A percentile compares a stretch with the other conserved stretches of the same genome.
Conservation (phyloP, 2,329 filamentous ascomycete species). For the Curvularia hawaiiensis region DNA sequence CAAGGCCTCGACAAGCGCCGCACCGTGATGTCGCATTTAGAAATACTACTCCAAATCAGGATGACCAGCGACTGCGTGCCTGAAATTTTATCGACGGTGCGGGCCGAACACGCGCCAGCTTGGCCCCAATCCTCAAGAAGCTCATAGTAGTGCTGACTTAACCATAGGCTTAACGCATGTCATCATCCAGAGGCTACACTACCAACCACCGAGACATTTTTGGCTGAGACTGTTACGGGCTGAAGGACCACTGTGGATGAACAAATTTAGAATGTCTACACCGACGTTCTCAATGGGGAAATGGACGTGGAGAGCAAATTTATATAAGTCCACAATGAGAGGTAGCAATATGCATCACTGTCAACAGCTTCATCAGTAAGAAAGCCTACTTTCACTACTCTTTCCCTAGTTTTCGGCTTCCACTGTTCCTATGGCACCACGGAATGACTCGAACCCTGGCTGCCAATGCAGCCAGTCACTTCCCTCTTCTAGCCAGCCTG, state of each 20-base stretch:
- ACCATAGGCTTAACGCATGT: constrained; percentile 3
- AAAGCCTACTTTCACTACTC: neutral
- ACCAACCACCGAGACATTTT: neutral
- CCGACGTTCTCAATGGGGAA: neutral
- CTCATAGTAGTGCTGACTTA: constrained; percentile 8
- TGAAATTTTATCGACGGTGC: neutral
- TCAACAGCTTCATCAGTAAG: neutral
- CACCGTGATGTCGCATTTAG: neutral
- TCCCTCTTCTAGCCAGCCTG: neutral
- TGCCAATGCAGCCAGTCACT: neutral
- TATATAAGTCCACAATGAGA: neutral
- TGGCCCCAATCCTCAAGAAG: constrained; percentile 3
- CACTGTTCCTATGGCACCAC: neutral
- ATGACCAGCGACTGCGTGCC: constrained; percentile 1
- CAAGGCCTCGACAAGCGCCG: neutral
- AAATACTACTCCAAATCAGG: neutral
- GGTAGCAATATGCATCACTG: neutral
- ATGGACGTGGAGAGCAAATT: neutral
- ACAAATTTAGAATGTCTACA: neutral
- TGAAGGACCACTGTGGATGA: neutral
- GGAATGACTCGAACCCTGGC: neutral
- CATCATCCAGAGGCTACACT: neutral
- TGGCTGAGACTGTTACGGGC: neutral
- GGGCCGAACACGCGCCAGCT: neutral
- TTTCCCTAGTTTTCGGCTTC: neutral